Conservation (phyloP, 2,329 filamentous ascomycete genomes). For the Colletotrichum sp. region DNA sequence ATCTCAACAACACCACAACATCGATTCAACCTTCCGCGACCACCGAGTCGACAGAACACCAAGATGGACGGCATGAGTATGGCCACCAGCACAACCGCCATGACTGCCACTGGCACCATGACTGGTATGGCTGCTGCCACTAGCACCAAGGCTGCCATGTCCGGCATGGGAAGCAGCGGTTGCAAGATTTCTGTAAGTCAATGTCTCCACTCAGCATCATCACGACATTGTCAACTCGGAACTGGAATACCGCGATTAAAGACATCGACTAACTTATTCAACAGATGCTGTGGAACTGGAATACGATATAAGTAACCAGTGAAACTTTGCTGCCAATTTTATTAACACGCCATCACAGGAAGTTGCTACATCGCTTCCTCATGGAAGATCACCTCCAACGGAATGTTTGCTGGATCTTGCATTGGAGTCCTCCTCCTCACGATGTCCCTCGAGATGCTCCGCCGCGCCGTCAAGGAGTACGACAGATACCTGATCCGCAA, state of each 20-base stretch:
- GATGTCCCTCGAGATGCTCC: conserved; percentile 73
- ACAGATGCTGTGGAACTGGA: conserved; percentile 83
- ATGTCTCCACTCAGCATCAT: conserved; percentile 21
- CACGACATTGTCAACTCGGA: neutral
- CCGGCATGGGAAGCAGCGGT: conserved; percentile 26
- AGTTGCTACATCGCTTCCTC: no score
- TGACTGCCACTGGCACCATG: conserved; percentile 16
- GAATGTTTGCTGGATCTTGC: conserved; percentile 81
- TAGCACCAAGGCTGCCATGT: conserved; percentile 11
- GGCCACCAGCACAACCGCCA: neutral
- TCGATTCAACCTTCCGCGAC: neutral
- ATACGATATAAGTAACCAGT: no score
- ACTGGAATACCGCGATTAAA: neutral
- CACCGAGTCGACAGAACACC: neutral
- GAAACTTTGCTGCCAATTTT: no score
- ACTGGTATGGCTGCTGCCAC: conserved; percentile 10
- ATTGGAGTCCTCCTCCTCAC: conserved; percentile 80
- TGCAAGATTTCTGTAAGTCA: conserved; percentile 48
- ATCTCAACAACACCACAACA: neutral
- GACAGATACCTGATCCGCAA: conserved; percentile 68
- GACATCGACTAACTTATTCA: neutral
- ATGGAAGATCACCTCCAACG: conserved; percentile 28
- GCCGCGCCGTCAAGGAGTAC: conserved; percentile 74
- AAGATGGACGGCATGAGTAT: conserved; percentile 6
- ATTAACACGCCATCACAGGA: no score